Conservation (phyloP, 192 early-diverging fungal species). For the Funneliformis geosporum region DNA sequence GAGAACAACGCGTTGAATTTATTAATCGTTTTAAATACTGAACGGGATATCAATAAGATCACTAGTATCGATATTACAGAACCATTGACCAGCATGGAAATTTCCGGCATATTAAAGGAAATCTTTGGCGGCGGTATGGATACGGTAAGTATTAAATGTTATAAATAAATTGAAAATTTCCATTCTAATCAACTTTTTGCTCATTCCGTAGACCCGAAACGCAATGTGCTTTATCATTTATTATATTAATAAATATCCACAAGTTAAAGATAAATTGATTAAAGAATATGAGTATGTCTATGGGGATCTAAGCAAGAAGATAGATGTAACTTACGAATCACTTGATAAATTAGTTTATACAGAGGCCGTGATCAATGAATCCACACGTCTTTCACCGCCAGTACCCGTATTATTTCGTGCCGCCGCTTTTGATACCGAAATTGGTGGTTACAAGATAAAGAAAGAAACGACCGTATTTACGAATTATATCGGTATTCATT, state of each 20-base stretch:
- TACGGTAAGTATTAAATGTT: conserved; percentile 8
- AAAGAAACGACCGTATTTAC: neutral
- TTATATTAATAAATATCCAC: neutral
- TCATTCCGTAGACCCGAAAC: conserved; percentile 12
- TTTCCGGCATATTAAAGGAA: neutral
- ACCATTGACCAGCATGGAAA: conserved; percentile 3
- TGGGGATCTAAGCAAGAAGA: neutral
- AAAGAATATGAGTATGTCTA: neutral
- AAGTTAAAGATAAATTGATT: neutral
- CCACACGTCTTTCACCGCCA: neutral
- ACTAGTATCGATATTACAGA: neutral
- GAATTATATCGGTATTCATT: neutral
- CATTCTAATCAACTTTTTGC: neutral
- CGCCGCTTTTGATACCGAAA: neutral
- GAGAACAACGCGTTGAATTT: neutral
- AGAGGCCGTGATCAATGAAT: conserved; percentile 16
- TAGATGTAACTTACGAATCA: neutral
- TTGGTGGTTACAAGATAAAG: conserved; percentile 1
- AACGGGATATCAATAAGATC: neutral
- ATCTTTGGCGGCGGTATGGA: conserved; percentile 8
- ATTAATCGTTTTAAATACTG: neutral
- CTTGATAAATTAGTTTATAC: conserved; percentile 8
- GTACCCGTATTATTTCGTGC: neutral
- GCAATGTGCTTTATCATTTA: neutral
- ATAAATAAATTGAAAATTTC: neutral